Percentiles rank a stretch among this genome's conserved stretches.
Conservation (phyloP, 371 early-diverging fungal species). For the Syncephalastrum sp. region DNA sequence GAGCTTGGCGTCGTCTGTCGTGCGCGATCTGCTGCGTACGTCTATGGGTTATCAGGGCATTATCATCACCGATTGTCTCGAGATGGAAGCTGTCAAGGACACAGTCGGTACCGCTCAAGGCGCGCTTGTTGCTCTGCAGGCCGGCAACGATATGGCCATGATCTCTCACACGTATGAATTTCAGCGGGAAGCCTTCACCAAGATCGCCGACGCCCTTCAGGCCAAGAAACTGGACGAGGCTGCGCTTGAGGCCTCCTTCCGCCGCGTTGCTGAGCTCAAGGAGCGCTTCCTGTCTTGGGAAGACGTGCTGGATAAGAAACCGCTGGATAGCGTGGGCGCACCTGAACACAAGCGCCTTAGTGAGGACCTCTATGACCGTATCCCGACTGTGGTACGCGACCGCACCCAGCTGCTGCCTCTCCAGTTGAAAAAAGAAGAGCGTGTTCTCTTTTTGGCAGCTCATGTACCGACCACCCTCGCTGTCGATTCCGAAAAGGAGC, state of each 20-base stretch:
- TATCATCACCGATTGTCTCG: constrained; percentile 49
- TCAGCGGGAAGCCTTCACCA: constrained; percentile 31
- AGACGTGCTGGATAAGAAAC: constrained; percentile 14
- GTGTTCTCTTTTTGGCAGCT: constrained; percentile 37
- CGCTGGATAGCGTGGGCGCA: constrained; percentile 20
- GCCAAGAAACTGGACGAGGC: constrained; percentile 9
- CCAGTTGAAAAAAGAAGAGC: constrained; percentile 12
- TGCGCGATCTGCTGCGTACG: constrained; percentile 31
- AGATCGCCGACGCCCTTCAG: constrained; percentile 17
- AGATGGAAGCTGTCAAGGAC: constrained; percentile 53
- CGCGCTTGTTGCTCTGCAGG: constrained; percentile 39
- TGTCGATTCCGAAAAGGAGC: constrained; percentile 46
- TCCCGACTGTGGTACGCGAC: constrained; percentile 40
- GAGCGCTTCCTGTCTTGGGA: constrained; percentile 38
- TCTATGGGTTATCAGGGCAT: constrained; percentile 43
- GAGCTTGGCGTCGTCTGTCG: constrained; percentile 38
- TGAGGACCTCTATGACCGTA: constrained; percentile 32
- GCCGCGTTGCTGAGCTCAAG: constrained; percentile 36
- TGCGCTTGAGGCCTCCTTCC: constrained; percentile 22
- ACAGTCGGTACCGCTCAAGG: constrained; percentile 36
- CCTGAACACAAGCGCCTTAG: constrained; percentile 23
- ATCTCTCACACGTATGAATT: constrained; percentile 42
- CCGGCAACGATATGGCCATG: constrained; percentile 53
- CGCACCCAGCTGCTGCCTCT: constrained; percentile 24
- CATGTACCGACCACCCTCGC: constrained; percentile 46